These are phyloP conservation scores for Mycena albidolilacea DNA, from an alignment of 768 basidiomycete species.

Conservation along the genomic window DNA sequence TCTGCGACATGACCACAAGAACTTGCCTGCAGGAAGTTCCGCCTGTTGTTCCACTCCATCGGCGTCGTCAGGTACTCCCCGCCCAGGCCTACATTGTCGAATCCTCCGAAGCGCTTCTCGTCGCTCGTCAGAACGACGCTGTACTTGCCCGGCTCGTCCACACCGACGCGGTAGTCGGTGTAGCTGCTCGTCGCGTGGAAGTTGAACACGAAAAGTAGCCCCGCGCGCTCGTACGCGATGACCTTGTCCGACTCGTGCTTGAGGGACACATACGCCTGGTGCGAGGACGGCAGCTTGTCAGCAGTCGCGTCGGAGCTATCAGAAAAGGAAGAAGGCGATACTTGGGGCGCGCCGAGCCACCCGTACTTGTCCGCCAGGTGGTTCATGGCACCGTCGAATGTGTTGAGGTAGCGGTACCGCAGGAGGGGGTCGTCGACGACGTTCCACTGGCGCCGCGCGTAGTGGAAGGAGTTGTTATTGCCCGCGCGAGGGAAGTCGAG, in stretches of 20 bases:
- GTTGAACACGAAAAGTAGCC: conserved; percentile 96
- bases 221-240: conserved; percentile 93
- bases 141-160: conserved; percentile 90
- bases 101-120: conserved; percentile 91
- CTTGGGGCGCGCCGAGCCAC: conserved; percentile 90
- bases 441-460: conserved; percentile 98
- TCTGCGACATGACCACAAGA: conserved; percentile 11
- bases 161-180: conserved; percentile 94
- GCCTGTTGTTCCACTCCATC: conserved; percentile 92
- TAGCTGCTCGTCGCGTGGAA: conserved; percentile 94
- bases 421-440: conserved; percentile 88
- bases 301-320: conserved; percentile 20
- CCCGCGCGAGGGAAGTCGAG: conserved; percentile 99
- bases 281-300: conserved; percentile 27
- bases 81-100: conserved; percentile 79
- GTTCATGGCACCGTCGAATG: conserved; percentile 96
- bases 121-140: conserved; percentile 86
- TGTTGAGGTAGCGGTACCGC: conserved; percentile 95
- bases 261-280: conserved; percentile 91
- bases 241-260: conserved; percentile 96
- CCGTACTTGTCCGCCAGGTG: conserved; percentile 80
- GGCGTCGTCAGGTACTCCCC: conserved; percentile 85
- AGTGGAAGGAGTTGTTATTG: conserved; percentile 96
- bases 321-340: conserved; percentile 49
- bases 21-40: conserved; percentile 89